Conservation (phyloP, 2,329 filamentous ascomycete genomes). For the Cladorrhinum sp. region DNA sequence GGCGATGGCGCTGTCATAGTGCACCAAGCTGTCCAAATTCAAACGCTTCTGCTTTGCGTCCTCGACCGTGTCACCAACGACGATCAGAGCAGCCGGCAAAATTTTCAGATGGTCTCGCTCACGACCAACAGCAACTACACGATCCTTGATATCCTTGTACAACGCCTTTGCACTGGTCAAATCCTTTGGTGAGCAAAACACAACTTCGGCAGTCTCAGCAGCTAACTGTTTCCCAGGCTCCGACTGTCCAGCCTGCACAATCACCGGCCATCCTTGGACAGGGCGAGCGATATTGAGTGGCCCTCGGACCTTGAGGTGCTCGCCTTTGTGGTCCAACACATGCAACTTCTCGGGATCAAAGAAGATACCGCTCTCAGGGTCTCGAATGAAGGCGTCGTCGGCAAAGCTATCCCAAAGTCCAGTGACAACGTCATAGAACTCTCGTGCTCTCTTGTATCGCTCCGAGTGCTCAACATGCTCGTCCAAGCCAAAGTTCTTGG, state of each 20-base stretch:
- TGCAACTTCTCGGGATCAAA: constrained; percentile 53
- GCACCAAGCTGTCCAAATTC: constrained; percentile 49
- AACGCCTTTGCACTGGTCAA: constrained; percentile 45
- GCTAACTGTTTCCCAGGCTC: constrained; percentile 51
- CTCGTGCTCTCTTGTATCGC: constrained; percentile 49
- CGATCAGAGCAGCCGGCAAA: constrained; percentile 48
- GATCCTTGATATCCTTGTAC: constrained; percentile 51
- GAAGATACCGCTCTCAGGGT: constrained; percentile 46
- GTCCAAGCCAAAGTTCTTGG: constrained; percentile 51
- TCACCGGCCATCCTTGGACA: constrained; percentile 54
- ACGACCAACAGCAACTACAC: constrained; percentile 44
- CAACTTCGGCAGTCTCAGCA: constrained; percentile 51
- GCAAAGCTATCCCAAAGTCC: constrained; percentile 54
- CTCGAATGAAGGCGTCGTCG: constrained; percentile 52
- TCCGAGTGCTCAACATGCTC: constrained; percentile 49
- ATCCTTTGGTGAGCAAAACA: constrained; percentile 50
- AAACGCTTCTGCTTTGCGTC: constrained; percentile 49
- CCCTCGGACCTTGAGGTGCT: constrained; percentile 44
- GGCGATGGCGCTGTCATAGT: constrained; percentile 53
- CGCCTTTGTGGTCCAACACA: constrained; percentile 48
- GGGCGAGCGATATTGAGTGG: constrained; percentile 53
- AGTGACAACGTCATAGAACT: constrained; percentile 53
- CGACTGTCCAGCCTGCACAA: constrained; percentile 53
- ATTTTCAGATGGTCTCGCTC: constrained; percentile 48
- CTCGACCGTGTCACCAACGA: constrained; percentile 48